Base-by-base conservation (phyloP, 257 asterid genomes). In the Solanum pinnatisectum region DNA sequence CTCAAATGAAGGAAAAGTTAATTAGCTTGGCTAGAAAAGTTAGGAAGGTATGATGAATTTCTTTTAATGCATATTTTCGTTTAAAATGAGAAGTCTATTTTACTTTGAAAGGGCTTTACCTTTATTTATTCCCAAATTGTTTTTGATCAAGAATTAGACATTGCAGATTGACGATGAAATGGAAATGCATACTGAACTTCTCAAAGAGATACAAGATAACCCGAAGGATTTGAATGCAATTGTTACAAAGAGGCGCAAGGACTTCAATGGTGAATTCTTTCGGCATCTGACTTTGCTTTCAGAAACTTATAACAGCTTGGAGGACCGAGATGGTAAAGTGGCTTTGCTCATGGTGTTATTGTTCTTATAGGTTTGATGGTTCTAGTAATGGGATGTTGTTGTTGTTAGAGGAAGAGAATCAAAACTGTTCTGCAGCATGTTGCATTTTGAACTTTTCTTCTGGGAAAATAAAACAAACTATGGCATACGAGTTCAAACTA, bases 121-220 rank as follows among this genome's bases (percentile, higher is more conserved):
- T 89, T 78, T 52, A 27, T 46, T 23, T 37, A 27, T 70, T 52
- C 76, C 35, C 30, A 63, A 12, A 71, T 83, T 30, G 84, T 67
- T 73, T 52, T 90, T 91, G 92, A 91, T 91, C 88, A 84, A 67
- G 87, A 87, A 73, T 90, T 87, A 65, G 85, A 39, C 85, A 49
- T 88, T 94, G 92, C 96, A 96, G 98, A 95, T 96, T 92, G 98
- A 96, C 87, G 98, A 94, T 87, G 99, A 95, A 91, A 95, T 96
- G 96, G 98, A 93, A 40, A 92, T 90, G 90, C 96, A 96, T 90
- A 63, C 89, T 72, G 94, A 91, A 46, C 96, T 96, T 81, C 92
- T 95, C n/a, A 93, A 93, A 84, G 98, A 95, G 93, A 89, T 96
- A 88, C 94, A 94, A 92, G 98, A 94, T 84, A 93, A 83, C 88